A percentile compares a stretch with the other conserved stretches of the same genome.
phyloP scores from a whole-genome alignment of 1,284 basidiomycete species.

The Fomitopsis pinicola region DNA sequence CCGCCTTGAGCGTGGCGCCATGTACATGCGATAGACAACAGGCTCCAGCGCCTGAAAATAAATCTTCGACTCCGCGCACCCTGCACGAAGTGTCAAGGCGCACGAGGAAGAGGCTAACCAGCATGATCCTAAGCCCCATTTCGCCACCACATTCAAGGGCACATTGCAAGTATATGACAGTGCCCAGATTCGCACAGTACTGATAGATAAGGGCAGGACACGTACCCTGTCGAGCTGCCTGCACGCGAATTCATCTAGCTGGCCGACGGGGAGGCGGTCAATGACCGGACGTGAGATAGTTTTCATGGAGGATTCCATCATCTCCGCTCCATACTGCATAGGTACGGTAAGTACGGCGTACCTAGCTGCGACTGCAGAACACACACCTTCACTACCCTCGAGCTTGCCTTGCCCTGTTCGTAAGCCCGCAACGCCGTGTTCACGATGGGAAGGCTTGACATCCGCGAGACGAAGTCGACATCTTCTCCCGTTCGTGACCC shows the following conservation, averaged over 20 bases:
- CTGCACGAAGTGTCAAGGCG: neutral
- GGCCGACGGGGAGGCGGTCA: conserved; percentile 69
- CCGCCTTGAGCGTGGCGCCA: neutral
- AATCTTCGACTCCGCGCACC: too few relatives aligned
- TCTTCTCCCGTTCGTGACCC: conserved; percentile 17
- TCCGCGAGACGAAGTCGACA: conserved; percentile 45
- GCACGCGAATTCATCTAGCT: conserved; percentile 86
- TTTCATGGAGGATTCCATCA: conserved; percentile 84
- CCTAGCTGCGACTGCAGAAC: neutral
- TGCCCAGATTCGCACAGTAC: neutral
- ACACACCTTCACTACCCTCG: conserved; percentile 70
- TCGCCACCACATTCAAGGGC: neutral
- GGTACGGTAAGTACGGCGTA: neutral
- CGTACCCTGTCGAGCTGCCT: conserved; percentile 77
- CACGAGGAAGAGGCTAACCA: neutral
- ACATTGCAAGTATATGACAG: neutral
- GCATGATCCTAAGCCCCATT: neutral
- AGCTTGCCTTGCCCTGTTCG: conserved; percentile 74
- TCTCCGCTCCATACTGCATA: conserved; percentile 77
- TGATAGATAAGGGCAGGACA: conserved; percentile 6
- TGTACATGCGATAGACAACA: too few relatives aligned
- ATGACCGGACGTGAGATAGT: conserved; percentile 84
- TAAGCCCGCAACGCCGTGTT: conserved; percentile 69
- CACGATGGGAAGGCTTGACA: conserved; percentile 53
- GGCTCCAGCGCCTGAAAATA: too few relatives aligned